Base-by-base conservation (phyloP, 768 basidiomycete species). In the Russula abietina region DNA sequence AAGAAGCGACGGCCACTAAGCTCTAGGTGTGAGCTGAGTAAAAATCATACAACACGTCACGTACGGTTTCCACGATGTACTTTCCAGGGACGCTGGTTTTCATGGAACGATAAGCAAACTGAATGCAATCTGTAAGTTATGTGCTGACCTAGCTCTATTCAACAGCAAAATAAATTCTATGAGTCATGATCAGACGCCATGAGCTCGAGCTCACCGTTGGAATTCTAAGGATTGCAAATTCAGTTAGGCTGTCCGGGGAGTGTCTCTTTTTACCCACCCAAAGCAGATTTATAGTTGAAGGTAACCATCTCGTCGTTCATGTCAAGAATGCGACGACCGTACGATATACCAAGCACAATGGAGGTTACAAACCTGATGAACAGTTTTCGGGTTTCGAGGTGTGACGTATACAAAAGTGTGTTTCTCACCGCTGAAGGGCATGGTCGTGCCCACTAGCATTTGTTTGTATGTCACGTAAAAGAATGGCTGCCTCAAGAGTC, bases 281-380 rank as follows among this genome's bases (percentile, higher is more conserved):
- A 41, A 24, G 1, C 6, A 39, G 55, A 50, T 1, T 45, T 19
- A 38, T 53, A 19, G 14, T 63, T 63, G n/a, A 26, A 48, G 48
- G 19, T 14, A 30, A 65, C 51, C 56, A 58, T 53, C 41, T 57
- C 22, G 26, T 66, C 57, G 0, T 65, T 39, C 30, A 65, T n/a
- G 48, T 55, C 24, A 38, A n/a, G 11, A 22, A 64, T 45, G 24
- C 65, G 57, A 28, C 62, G 43, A 48, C 52, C 57, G 33, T 65
- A 59, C 3, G 62, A 50, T 2, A 64, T 43, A 19, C 38, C 36
- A 19, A 64, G 48, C 5, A 51, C 57, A 14, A 59, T n/a, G 26
- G 52, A 64, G 2, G 56, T 58, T 24, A 41, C 62, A 24, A 66
- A 64, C 51, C 57, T 64, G 41, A 43, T 45, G 41, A 24, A 30